phyloP scores from a whole-genome alignment of 2,329 filamentous ascomycete genomes.

The Fusarium sublunatum region DNA sequence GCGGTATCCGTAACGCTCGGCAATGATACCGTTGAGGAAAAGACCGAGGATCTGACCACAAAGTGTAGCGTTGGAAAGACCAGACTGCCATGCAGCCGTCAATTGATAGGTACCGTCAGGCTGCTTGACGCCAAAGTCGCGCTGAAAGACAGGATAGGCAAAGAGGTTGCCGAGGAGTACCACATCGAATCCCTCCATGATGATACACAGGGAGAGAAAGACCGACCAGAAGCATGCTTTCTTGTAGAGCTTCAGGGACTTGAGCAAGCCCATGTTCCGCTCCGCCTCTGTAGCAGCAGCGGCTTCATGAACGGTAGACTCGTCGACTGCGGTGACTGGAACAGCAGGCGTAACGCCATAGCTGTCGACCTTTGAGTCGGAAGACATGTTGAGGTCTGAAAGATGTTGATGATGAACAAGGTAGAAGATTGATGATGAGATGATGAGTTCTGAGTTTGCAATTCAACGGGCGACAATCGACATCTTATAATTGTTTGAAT shows the following conservation, averaged over 20 bases:
- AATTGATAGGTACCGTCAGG: constrained; percentile 58
- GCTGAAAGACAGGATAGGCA: constrained; percentile 54
- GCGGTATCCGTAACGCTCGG: constrained; percentile 60
- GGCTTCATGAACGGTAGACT: constrained; percentile 37
- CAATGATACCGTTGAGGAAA: constrained; percentile 60
- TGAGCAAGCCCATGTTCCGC: constrained; percentile 48
- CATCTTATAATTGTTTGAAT: constrained; percentile 21
- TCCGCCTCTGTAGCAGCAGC: constrained; percentile 49
- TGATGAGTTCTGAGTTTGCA: constrained; percentile 2
- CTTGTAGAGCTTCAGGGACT: constrained; percentile 55
- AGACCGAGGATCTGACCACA: constrained; percentile 64
- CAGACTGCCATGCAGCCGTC: constrained; percentile 64
- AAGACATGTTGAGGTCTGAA: constrained; percentile 25
- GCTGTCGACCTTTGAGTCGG: constrained; percentile 16
- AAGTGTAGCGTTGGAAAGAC: constrained; percentile 60
- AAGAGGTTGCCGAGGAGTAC: constrained; percentile 56
- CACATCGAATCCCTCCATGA: constrained; percentile 57
- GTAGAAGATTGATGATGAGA: neutral
- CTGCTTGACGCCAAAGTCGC: constrained; percentile 53
- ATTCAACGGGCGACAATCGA: neutral
- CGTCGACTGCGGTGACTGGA: constrained; percentile 24
- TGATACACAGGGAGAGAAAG: constrained; percentile 52
- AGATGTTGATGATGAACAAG: neutral
- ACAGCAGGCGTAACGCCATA: constrained; percentile 17
- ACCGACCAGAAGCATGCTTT: constrained; percentile 54